Percentiles rank a stretch among this genome's conserved stretches.
phyloP scores from a whole-genome alignment of 352 stramenopile species.

The Thalassiosira livingstoniorum region DNA sequence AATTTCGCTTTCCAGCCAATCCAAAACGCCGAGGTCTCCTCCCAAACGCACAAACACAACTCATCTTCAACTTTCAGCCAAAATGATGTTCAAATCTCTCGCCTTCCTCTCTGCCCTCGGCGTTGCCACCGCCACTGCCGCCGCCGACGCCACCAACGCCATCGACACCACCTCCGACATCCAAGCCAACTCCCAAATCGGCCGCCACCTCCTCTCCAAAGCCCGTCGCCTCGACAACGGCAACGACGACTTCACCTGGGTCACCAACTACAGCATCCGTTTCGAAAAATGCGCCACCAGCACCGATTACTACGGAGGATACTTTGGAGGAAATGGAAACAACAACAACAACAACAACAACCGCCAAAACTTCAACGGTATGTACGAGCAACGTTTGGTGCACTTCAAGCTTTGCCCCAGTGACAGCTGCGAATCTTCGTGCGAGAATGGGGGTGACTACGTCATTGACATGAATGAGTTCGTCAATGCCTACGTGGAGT shows the following conservation, averaged over 20 bases:
- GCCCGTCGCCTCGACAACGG: slow-evolving; percentile 69
- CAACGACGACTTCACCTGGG: slow-evolving; percentile 46
- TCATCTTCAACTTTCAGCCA: slow-evolving; percentile 4
- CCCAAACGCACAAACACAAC: not conserved
- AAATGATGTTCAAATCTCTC: slow-evolving; percentile 1
- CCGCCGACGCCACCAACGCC: not conserved
- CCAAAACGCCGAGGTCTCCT: too few species aligned
- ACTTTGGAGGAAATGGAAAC: slow-evolving; percentile 21
- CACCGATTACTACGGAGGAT: slow-evolving; percentile 48
- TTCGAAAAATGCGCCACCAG: slow-evolving; percentile 65
- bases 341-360: slow-evolving; percentile 55
- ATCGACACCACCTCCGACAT: slow-evolving; percentile 27
- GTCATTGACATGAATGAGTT: slow-evolving; percentile 69
- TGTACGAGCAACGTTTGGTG: slow-evolving; percentile 65
- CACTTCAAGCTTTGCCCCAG: slow-evolving; percentile 76
- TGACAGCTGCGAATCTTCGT: slow-evolving; percentile 48
- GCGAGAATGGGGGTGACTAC: slow-evolving; percentile 64
- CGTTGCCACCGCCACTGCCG: not conserved
- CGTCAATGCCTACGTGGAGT: slow-evolving; percentile 73
- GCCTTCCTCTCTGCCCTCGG: not conserved
- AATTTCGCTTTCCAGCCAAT: not conserved
- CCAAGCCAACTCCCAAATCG: slow-evolving; percentile 61
- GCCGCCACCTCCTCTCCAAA: slow-evolving; percentile 61
- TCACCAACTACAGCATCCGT: slow-evolving; percentile 66
- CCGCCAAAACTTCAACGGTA: slow-evolving; percentile 38